These are phyloP conservation scores for Teratosphaeria gauchensis DNA, from an alignment of 2,329 filamentous ascomycete species.

Conservation along the genomic window DNA sequence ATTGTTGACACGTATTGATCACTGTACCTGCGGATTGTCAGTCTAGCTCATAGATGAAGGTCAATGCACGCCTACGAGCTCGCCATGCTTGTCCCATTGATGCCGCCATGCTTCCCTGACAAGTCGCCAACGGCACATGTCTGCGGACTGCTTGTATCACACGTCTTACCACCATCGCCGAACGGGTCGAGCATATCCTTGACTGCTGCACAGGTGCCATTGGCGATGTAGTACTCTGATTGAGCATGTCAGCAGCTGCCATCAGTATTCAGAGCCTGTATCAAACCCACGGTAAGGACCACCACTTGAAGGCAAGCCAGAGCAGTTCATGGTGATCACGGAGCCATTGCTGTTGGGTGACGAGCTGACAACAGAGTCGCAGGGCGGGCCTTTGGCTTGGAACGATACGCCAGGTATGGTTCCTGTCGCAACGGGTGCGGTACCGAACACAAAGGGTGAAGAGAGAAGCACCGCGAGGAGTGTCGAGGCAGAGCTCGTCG, in stretches of 20 bases:
- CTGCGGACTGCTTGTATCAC: constrained; percentile 27
- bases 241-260: not conserved
- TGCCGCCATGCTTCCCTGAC: constrained; percentile 36
- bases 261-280: not conserved
- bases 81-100: constrained; percentile 23
- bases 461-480: not conserved
- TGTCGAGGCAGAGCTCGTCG: not conserved
- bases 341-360: constrained; percentile 30
- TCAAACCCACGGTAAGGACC: constrained; percentile 31
- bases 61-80: constrained; percentile 15
- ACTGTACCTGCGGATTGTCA: constrained; percentile 29
- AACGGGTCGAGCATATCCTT: constrained; percentile 36
- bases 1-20: constrained; percentile 40
- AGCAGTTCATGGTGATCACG: constrained; percentile 30
- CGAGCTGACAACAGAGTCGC: constrained; percentile 26
- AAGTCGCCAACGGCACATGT: constrained; percentile 38
- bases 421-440: not conserved
- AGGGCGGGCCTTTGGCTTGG: constrained; percentile 23
- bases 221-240: constrained; percentile 36
- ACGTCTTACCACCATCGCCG: constrained; percentile 27
- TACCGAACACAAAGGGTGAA: not conserved
- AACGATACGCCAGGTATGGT: not conserved
- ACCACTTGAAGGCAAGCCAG: constrained; percentile 30
- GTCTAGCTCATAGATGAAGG: not conserved
- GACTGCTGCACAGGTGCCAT: constrained; percentile 35